Evolutionary conservation across 2,329 filamentous ascomycete species (phyloP).

Genomic region (Phyllosticta citriasiana): DNA sequence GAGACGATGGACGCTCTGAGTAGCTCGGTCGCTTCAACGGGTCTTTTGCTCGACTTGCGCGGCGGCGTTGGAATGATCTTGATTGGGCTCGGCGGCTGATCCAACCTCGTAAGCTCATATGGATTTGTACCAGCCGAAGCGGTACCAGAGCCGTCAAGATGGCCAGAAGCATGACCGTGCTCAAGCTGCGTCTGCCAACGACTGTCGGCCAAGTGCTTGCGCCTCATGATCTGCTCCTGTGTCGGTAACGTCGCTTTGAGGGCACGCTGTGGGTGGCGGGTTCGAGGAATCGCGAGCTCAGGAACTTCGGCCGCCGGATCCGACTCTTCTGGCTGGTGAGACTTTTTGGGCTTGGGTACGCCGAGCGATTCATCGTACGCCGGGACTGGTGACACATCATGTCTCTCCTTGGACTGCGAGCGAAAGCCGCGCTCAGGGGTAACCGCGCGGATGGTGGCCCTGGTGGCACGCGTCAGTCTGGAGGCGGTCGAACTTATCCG

Average conservation of each 20-base stretch:
- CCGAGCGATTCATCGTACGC: background rate
- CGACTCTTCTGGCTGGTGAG: background rate
- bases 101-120: constrained; percentile 20
- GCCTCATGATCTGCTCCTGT: constrained; percentile 28
- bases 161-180: constrained; percentile 20
- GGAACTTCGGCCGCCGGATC: background rate
- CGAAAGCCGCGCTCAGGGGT: constrained; percentile 17
- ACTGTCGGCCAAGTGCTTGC: constrained; percentile 28
- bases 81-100: constrained; percentile 10
- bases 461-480: constrained; percentile 19
- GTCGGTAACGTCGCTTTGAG: constrained; percentile 22
- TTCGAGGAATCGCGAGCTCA: constrained; percentile 5
- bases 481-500: constrained; percentile 6
- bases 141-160: constrained; percentile 11
- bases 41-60: constrained; percentile 4
- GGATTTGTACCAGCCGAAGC: constrained; percentile 18
- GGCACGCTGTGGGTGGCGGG: constrained; percentile 2
- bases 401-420: background rate
- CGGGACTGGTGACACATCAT: background rate
- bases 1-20: constrained; percentile 21
- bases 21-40: background rate
- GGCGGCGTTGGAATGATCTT: background rate
- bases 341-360: background rate
- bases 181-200: constrained; percentile 35
- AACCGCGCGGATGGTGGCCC: constrained; percentile 28